Conservation (phyloP, 805 yeast genomes). For the Metschnikowia baotianmanensis region DNA sequence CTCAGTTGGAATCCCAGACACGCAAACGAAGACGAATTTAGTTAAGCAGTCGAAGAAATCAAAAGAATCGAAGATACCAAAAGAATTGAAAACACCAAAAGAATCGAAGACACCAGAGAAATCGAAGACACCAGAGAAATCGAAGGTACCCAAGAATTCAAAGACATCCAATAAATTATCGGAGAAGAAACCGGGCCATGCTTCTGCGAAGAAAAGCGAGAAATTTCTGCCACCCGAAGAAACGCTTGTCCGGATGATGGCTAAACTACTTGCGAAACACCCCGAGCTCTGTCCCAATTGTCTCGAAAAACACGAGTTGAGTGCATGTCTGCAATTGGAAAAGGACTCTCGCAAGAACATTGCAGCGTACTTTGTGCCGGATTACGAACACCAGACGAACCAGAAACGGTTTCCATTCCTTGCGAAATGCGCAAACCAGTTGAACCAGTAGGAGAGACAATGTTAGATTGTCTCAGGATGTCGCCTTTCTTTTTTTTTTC, state of each 20-base stretch:
- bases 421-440: not conserved
- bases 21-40: too few relatives aligned
- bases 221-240: not conserved
- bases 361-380: not conserved
- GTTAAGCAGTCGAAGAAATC: too few relatives aligned
- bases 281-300: slow-evolving; percentile 3
- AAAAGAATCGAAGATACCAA: too few relatives aligned
- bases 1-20: too few relatives aligned
- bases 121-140: not conserved
- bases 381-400: slow-evolving; percentile 1
- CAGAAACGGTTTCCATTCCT: not conserved
- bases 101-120: not conserved
- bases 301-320: not conserved
- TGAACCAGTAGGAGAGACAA: too few relatives aligned
- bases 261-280: not conserved
- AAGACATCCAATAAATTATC: not conserved
- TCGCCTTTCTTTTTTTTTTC: too few relatives aligned
- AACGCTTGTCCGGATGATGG: not conserved
- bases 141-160: not conserved
- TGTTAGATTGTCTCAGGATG: too few relatives aligned
- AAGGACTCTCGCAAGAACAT: not conserved
- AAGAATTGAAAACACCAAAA: too few relatives aligned
- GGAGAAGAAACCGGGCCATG: not conserved
- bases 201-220: not conserved
- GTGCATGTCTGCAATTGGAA: not conserved